These are phyloP conservation scores for Chaetomium globosum DNA, from an alignment of 2,329 filamentous ascomycete species.

Conservation along the genomic window DNA sequence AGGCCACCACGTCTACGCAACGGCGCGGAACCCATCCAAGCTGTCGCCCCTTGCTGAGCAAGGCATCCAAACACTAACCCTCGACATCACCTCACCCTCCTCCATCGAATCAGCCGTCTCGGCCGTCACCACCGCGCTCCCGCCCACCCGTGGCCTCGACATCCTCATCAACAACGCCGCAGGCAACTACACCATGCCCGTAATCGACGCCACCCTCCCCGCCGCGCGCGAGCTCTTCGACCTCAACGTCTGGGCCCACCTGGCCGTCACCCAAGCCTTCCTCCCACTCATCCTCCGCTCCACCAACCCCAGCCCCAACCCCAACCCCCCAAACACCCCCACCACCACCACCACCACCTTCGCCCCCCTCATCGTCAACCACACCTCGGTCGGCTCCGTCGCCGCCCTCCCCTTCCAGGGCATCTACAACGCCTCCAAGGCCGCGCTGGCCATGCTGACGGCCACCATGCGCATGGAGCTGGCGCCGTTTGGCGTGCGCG, in stretches of 20 bases:
- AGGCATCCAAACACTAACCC: constrained; percentile 44
- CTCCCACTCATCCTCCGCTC: constrained; percentile 42
- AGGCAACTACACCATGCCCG: constrained; percentile 39
- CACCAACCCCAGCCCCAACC: constrained; percentile 17
- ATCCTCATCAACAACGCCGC: constrained; percentile 52
- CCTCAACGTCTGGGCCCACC: constrained; percentile 43
- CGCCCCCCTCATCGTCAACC: constrained; percentile 45
- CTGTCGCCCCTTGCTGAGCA: constrained; percentile 39
- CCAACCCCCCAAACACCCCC: constrained; percentile 18
- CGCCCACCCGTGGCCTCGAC: constrained; percentile 46
- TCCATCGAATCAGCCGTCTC: constrained; percentile 42
- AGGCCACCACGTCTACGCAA: constrained; percentile 47
- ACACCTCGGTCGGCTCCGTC: constrained; percentile 43
- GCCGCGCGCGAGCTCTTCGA: constrained; percentile 42
- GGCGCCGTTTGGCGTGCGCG: constrained; percentile 41
- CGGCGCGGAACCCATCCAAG: constrained; percentile 44
- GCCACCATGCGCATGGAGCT: constrained; percentile 49
- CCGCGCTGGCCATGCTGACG: constrained; percentile 45
- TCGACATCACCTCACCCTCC: constrained; percentile 47
- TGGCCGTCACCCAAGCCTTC: constrained; percentile 47
- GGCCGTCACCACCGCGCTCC: constrained; percentile 38
- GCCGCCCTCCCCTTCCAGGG: constrained; percentile 43
- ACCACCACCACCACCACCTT: neutral
- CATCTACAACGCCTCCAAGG: constrained; percentile 50
- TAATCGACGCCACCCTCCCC: constrained; percentile 41